Evolutionary conservation across 1,139 yeast genomes (phyloP), one percentile per base, ranked within the genome.

Genomic region (Pichia sp.): DNA sequence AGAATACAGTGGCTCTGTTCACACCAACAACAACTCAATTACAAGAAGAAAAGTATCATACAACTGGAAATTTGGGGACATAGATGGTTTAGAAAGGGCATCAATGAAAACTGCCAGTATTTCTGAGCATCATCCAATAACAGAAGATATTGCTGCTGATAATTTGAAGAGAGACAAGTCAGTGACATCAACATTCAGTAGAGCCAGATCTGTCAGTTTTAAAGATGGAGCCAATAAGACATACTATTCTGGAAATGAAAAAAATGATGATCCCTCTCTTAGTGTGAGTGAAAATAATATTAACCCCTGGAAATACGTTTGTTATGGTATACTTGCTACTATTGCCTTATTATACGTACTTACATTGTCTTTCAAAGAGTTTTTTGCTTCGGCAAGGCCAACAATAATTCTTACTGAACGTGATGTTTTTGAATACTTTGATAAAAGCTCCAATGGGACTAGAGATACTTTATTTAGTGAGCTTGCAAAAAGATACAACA

Each of bases 51-150:
- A 42, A 26, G 45, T 15, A 3, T 48, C 41, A 19, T 10, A 31
- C 32, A 29, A 49, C n/a, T 62, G 65, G 66, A 53, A 58, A 8
- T 61, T 56, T 49, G 64, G 64, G 8, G 62, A 59, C 50, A 58
- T 63, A 26, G 66, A 63, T 45, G 63, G 57, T 1, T 49, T 61
- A 10, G 64, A 60, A 31, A 51, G 59, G 38, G 26, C 42, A 7
- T 50, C 60, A 1, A 52, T 13, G 50, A 54, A 49, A 59, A 47
- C 55, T 15, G 45, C 49, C 15, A 46, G 49, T 15, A 34, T 3
- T 16, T 46, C 42, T 8, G 50, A 26, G 16, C n/a, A 26, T 23
- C 8, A 15, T 29, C 34, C 47, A 45, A 1, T 7, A 16, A n/a
- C 5, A n/a, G 41, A 38, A n/a, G 8, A 38, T 38, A 38, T 16